Evolutionary conservation across 2,329 filamentous ascomycete species (phyloP), one percentile per base, ranked within the genome.

Genomic region (Aureobasidium sp.): DNA sequence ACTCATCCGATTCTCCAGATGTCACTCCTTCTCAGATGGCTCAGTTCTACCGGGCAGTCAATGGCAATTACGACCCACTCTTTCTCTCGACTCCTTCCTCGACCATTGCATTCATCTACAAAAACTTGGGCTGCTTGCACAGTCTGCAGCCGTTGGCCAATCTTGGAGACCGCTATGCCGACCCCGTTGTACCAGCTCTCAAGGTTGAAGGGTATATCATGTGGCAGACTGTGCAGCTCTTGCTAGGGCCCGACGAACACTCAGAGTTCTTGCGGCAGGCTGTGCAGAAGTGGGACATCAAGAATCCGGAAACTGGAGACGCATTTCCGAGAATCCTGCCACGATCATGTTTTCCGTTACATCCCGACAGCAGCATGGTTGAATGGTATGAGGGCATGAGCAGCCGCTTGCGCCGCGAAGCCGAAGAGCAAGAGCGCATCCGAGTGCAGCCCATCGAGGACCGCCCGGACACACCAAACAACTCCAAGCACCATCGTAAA

Each of bases 191-290:
- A 45, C 94, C 94, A 0, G 90, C 91, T 15, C 78, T 99, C 62
- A 95, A 93, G 39, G 80, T 83, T 0, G 84, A 85, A 70, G 94
- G 94, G 44, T 99, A 96, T 73, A 89, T 93, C 47, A 87, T 90
- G 72, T 99, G 93, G 93, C 88, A 96, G 77, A 91, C 90, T 0
- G 89, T 97, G 61, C 91, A 97, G 76, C 82, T 96, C 25, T 79
- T 97, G 39, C 82, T 97, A 1, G 89, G 87, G 1, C 94, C 94
- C 0, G 88, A 94, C 67, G 90, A 95, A 69, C 92, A 97, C 76
- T 88, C 91, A 0, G 85, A 85, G 0, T 93, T 91, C 68, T 75
- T 99, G 27, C 90, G 94, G 69, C 87, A 84, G 69, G 90, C 91
- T 0, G 88, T 96, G 3, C 82, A 82, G 64, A 80, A 88, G 65